Evolutionary conservation across 371 early-diverging fungal species (phyloP), one percentile per base, ranked within the genome.

Genomic region (Mortierella sp.): DNA sequence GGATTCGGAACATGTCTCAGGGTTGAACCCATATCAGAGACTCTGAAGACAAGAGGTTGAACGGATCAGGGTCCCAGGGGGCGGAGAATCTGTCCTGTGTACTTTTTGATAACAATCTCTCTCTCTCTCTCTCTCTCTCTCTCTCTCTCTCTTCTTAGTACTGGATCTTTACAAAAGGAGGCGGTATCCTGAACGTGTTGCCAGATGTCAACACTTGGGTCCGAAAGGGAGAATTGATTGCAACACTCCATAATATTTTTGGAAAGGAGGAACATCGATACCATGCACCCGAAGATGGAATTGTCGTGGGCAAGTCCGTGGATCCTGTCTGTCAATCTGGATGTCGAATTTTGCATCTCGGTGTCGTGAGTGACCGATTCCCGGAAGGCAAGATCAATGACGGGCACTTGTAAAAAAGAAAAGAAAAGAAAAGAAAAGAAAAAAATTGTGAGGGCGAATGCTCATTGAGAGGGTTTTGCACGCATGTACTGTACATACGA

Each of bases 241-340:
- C 97, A 1, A 87, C 94, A 7, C 87, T 97, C 68, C 93, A 95
- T 73, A 94, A 94, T 64, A 94, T 97, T 46, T 97, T 97, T 84
- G 97, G 97, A 26, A 91, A 93, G 64, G 88, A 96, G n/a, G 92
- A 93, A 26, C 95, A 95, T 46, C 93, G 93, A 67, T 95, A 96
- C 67, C 93, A 86, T 84, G 90, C 95, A 23, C 95, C 97, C 0
- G 92, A 92, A 64, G 92, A 92, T 77, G 94, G 93, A 44, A 88
- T 94, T 66, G 91, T 93, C 62, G 87, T 91, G 57, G 85, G 85
- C 50, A 88, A 87, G 65, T 83, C 84, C 47, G 84, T 89, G 16
- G 88, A 95, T 61, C 95, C 95, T 1, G 95, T 95, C 1, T 93
- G 93, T 60, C 91, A 92, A 84, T 85, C 87, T 26, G 95, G 95